Percentiles rank a stretch among this genome's conserved stretches.
These are phyloP conservation scores for Aureobasidium sp. DNA, from an alignment of 2,329 filamentous ascomycete genomes.

Conservation along the genomic window DNA sequence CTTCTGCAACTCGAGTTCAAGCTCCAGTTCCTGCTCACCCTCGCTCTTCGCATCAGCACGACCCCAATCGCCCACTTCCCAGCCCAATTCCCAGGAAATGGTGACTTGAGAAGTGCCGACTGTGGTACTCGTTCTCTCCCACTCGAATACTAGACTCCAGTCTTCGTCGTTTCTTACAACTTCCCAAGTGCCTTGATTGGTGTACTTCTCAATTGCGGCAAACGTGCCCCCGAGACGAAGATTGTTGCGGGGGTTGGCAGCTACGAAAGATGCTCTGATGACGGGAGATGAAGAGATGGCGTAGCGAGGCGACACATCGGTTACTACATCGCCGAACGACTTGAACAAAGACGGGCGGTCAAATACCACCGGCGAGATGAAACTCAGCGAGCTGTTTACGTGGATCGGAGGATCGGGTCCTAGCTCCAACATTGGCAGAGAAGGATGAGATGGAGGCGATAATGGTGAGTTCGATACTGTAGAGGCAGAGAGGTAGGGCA, in stretches of 20 bases:
- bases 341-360: constrained; percentile 60
- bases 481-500: constrained; percentile 54
- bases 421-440: constrained; percentile 26
- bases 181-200: constrained; percentile 47
- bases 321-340: constrained; percentile 60
- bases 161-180: constrained; percentile 65
- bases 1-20: constrained; percentile 22
- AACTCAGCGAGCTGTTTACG: constrained; percentile 62
- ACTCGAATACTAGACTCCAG: constrained; percentile 75
- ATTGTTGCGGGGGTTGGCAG: constrained; percentile 85
- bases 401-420: constrained; percentile 71
- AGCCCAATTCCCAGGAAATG: constrained; percentile 66
- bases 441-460: constrained; percentile 21
- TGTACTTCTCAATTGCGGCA: constrained; percentile 61
- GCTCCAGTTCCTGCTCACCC: constrained; percentile 14
- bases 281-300: constrained; percentile 50
- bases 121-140: constrained; percentile 62
- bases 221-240: constrained; percentile 71
- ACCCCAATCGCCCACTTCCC: constrained; percentile 37
- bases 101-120: constrained; percentile 70
- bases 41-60: not conserved
- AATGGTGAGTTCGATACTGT: constrained; percentile 23
- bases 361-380: constrained; percentile 71
- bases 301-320: constrained; percentile 42
- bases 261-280: constrained; percentile 65